Evolutionary conservation across 495 filamentous ascomycete genomes (phyloP), one percentile per base, ranked within the genome.

Genomic region (Lasiosphaeris hirsuta): DNA sequence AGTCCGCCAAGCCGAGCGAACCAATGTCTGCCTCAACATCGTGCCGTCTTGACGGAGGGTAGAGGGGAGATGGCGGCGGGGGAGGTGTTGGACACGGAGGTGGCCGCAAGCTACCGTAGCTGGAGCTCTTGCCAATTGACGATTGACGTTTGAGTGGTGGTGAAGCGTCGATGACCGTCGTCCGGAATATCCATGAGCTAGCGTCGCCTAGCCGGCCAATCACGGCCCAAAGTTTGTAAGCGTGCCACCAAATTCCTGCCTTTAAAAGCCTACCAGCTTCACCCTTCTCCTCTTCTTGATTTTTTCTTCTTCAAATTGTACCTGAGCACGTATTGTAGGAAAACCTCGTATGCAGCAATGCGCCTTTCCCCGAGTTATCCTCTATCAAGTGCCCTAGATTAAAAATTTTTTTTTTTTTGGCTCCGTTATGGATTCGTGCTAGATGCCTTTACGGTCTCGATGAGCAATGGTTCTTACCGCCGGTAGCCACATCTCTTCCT

Each of bases 311-410:
- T 72, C 75, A 79, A 67, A 80, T 80, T 80, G 77, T 80, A 80
- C 72, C 68, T 70, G 87, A 82, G 78, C 87, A 84, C 82, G 79
- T 95, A 92, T 96, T 93, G 91, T 96, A 88, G 91, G 88, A 83
- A 78, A 78, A 68, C 60, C 60, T 61, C 61, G 68, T 69, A 70
- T 41, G 48, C 52, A 37, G 39, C 43, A 45, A 38, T 59, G 41
- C 56, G 57, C 1, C 34, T 60, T 64, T 65, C 66, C 64, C 77
- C 73, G 75, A 78, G 79, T 79, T 71, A 65, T 79, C 79, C 81
- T 83, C 81, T 82, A 83, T 83, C 77, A 75, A 79, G 76, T 82
- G 77, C 73, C 72, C 80, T 73, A 83, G 80, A 83, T 71, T 57
- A 76, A 79, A n/a, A n/a, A n/a, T n/a, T n/a, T n/a, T n/a, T n/a